These are phyloP conservation scores for Immersiporthe knoxdaviesiana DNA, from an alignment of 2,329 filamentous ascomycete genomes.

Conservation along the genomic window DNA sequence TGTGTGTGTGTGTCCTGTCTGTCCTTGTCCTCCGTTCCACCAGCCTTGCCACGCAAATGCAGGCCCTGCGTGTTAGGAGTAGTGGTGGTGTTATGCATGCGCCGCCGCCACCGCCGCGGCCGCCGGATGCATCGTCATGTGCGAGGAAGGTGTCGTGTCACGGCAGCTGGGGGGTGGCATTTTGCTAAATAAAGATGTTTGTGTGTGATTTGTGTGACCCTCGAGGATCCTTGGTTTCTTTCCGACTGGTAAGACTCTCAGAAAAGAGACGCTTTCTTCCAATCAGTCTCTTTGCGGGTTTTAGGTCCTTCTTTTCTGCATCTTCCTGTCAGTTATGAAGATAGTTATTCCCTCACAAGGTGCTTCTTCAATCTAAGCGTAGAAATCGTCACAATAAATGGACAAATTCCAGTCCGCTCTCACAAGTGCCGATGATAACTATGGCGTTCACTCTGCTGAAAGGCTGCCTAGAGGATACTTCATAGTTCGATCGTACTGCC, in stretches of 20 bases:
- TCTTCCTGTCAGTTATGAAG: not conserved
- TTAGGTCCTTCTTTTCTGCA: not conserved
- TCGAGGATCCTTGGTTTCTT: not conserved
- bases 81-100: not conserved
- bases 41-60: slow-evolving; percentile 10
- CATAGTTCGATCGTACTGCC: not conserved
- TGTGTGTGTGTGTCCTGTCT: too few relatives aligned
- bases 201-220: not conserved
- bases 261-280: not conserved
- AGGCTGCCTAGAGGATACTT: not conserved
- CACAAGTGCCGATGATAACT: not conserved
- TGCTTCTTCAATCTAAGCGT: not conserved
- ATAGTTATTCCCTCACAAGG: not conserved
- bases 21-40: not conserved
- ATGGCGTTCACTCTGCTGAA: not conserved
- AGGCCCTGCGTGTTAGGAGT: not conserved
- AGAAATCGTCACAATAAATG: not conserved
- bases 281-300: not conserved
- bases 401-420: not conserved
- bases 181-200: not conserved
- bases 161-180: not conserved
- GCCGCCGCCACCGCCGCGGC: too few relatives aligned
- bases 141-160: slow-evolving; percentile 1
- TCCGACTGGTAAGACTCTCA: not conserved
- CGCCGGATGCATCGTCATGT: not conserved